Evolutionary conservation across 805 yeast genomes (phyloP).

Genomic region (Babjeviella inositovora): DNA sequence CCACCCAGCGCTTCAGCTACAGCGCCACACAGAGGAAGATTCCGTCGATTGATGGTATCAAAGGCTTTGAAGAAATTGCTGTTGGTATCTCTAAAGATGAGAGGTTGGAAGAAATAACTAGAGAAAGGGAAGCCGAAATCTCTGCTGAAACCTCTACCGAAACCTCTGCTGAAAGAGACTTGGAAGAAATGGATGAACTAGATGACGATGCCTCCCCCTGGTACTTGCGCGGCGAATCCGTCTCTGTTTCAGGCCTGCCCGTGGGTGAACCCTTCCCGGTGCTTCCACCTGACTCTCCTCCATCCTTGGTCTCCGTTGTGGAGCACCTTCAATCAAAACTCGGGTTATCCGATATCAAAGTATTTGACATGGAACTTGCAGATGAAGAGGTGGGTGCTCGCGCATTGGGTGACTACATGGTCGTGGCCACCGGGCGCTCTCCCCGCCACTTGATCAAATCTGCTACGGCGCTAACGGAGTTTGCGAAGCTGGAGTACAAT

Average conservation of each 20-base stretch:
- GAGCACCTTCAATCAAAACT: conserved; percentile 35
- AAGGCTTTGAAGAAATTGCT: no score
- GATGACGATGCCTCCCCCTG: conserved; percentile 25
- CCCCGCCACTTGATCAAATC: conserved; percentile 64
- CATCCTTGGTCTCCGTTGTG: conserved; percentile 23
- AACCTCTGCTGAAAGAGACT: conserved; percentile 1
- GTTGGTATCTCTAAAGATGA: no score
- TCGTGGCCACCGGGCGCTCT: conserved; percentile 65
- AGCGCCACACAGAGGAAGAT: no score
- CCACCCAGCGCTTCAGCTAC: no score
- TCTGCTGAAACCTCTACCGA: conserved; percentile 2
- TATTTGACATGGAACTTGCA: conserved; percentile 46
- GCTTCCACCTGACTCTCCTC: conserved; percentile 47
- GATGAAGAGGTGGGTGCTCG: conserved; percentile 13
- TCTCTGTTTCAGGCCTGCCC: conserved; percentile 9
- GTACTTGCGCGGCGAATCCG: conserved; percentile 34
- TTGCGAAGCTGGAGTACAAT: conserved; percentile 34
- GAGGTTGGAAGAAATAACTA: conserved; percentile 1
- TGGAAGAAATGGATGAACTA: conserved; percentile 1
- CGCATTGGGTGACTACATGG: conserved; percentile 26
- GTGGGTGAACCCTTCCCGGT: conserved; percentile 24
- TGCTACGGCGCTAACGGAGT: conserved; percentile 35
- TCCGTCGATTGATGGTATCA: no score
- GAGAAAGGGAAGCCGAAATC: conserved; percentile 1
- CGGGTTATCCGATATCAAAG: conserved; percentile 44